A percentile compares a stretch with the other conserved stretches of the same genome.
These are phyloP conservation scores for Aureoboletus auriporus DNA, from an alignment of 768 basidiomycete species.

Conservation along the genomic window DNA sequence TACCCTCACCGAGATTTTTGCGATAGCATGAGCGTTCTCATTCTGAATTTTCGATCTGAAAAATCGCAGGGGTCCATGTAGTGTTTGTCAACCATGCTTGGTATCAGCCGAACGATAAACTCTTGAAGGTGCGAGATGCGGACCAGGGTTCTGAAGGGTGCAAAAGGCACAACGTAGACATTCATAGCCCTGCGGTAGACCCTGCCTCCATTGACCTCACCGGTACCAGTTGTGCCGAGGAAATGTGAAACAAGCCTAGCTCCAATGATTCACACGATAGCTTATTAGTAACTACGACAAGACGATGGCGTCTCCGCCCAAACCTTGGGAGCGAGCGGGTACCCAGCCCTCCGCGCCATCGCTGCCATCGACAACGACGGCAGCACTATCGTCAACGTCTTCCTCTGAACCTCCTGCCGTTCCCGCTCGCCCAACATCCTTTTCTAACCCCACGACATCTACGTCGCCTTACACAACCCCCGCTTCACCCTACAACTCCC, in stretches of 20 bases:
- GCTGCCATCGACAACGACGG: conserved; percentile 17
- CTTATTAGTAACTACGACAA: conserved; percentile 29
- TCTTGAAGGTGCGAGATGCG: no score
- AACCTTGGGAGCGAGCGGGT: conserved; percentile 79
- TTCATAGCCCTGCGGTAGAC: no score
- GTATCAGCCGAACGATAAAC: no score
- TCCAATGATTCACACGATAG: conserved; percentile 15
- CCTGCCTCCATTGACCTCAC: no score
- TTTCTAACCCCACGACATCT: conserved; percentile 38
- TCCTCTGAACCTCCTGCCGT: conserved; percentile 40
- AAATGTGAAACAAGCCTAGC: background rate
- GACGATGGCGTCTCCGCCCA: conserved; percentile 79
- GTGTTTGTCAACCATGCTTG: no score
- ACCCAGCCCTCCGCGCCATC: conserved; percentile 30
- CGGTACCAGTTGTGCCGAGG: no score
- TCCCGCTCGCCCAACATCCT: conserved; percentile 60
- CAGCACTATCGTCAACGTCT: conserved; percentile 19
- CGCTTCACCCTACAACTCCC: conserved; percentile 42
- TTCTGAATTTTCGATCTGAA: no score
- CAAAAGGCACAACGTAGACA: no score
- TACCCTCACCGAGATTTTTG: rapidly evolving
- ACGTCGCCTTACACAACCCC: conserved; percentile 22
- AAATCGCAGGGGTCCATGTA: no score
- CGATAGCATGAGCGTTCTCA: no score
- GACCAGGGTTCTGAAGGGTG: no score